Evolutionary conservation across 768 basidiomycete genomes (phyloP), one percentile per base, ranked within the genome.

Genomic region (Inosperma sp.): DNA sequence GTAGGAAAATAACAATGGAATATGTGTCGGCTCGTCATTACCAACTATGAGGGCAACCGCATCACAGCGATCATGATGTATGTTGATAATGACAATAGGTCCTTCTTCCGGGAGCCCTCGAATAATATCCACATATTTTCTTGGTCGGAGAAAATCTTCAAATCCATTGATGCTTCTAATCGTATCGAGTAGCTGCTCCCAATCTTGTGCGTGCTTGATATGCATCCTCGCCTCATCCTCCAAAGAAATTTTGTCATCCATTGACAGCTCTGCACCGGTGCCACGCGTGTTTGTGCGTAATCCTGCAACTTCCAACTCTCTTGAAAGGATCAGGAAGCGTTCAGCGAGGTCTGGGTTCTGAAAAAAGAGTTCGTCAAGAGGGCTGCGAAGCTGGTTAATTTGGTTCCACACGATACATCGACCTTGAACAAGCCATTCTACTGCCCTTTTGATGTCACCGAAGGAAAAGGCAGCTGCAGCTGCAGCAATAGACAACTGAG

Each of bases 381-480:
- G 64, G 8, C 59, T 56, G 4, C 61, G 56, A 7, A 65, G 54
- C 9, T 61, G 49, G 17, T 57, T 52, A 1, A 63, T 45, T 35
- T 68, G 68, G 26, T 45, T 53, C 66, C 68, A 68, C 5, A 66
- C 52, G 10, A 68, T 44, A 22, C 60, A 61, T 7, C 65, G 59
- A 4, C 66, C 65, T 47, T 63, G 58, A 35, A 67, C 66, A 7
- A 73, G 60, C 60, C 70, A 62, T 52, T 71, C 68, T 26, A 73
- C 56, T 12, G 50, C 50, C 13, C 16, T 44, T 13, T 34, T 17
- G 2, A n/a, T 34, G 12, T 43, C 21, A 2, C 50, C 50, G n/a
- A 34, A 27, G 2, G 34, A 27, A 13, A 51, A 5, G 21, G 50
- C 50, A 2, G 34, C 30, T 10, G 49, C 49, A 22, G 33, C 49